Evolutionary conservation across 306 rosid genomes (phyloP), one percentile per base, ranked within the genome.

Genomic region (Gillenia trifoliata): DNA sequence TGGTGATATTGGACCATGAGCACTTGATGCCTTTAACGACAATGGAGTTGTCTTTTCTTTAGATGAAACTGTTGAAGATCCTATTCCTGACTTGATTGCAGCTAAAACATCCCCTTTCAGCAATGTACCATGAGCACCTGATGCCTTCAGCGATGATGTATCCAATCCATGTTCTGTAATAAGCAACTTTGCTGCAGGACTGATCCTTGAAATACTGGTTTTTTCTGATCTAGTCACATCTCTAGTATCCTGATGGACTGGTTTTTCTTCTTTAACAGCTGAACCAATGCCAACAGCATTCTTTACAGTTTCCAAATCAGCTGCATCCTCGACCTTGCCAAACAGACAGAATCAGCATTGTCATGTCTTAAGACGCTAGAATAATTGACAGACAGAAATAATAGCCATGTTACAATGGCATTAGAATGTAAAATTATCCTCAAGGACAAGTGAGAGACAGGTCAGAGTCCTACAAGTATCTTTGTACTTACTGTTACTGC

Each of bases 171-270:
- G 81, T 80, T 90, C 97, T 55, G 75, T 2, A 72, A 94, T 87
- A 60, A 94, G 86, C 85, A 90, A 75, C 86, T 90, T 94, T 28
- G 99, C 99, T 64, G 99, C 87, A 66, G 99, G 99, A 80, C 99
- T 86, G 70, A 94, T 87, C 83, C 99, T 89, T 73, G 20, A 50
- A 47, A 85, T 77, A 69, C 68, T 78, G 61, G 68, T 83, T 82
- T 87, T 90, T 50, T 64, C 82, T 19, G 75, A 54, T 71, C 67
- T 81, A 71, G 56, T 81, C 73, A 81, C 87, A 40, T 82, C 83
- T 83, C 73, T 74, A 83, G 83, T 74, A 70, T 56, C 84, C 28
- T 11, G 72, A 38, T 66, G 86, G 63, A 74, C 64, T 68, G 92
- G 59, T 83, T 87, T 87, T 75, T 83, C 92, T 79, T 86, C 82